These are phyloP conservation scores for Trametopsis cervina DNA, from an alignment of 768 basidiomycete species.

Conservation along the genomic window DNA sequence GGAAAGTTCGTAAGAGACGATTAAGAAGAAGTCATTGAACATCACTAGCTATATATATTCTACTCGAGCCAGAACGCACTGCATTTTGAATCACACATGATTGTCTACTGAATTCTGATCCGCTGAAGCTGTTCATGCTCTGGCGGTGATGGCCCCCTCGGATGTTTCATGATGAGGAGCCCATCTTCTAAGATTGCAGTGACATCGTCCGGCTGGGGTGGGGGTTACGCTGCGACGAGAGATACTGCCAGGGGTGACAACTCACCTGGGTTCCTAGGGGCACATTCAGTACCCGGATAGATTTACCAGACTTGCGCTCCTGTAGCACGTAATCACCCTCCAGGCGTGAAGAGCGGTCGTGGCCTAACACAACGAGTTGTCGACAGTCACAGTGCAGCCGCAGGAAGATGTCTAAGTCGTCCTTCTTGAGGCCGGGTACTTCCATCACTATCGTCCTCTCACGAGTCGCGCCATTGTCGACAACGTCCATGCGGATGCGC, in stretches of 20 bases:
- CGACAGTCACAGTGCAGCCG: conserved; percentile 58
- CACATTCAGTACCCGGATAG: conserved; percentile 45
- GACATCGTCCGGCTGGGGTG: conserved; percentile 44
- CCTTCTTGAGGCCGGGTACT: conserved; percentile 57
- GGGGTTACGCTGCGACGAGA: conserved; percentile 16
- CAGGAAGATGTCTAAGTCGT: conserved; percentile 52
- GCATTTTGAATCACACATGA: neutral
- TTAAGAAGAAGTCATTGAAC: too few species aligned
- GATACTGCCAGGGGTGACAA: conserved; percentile 14
- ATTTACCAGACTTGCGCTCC: conserved; percentile 49
- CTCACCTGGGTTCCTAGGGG: conserved; percentile 51
- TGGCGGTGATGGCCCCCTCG: conserved; percentile 37
- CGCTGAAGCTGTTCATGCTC: conserved; percentile 40
- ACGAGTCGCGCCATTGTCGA: conserved; percentile 45
- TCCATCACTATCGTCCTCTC: conserved; percentile 56
- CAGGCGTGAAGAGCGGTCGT: conserved; percentile 34
- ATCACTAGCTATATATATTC: too few species aligned
- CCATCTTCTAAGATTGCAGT: conserved; percentile 52
- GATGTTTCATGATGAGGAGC: conserved; percentile 49
- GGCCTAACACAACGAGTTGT: conserved; percentile 52
- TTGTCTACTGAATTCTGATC: conserved; percentile 34
- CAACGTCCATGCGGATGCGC: conserved; percentile 52
- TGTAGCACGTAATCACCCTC: conserved; percentile 29
- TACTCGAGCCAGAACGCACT: too few species aligned
- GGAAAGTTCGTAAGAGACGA: too few species aligned